Evolutionary conservation across 441 rosid species (phyloP), one percentile per base, ranked within the genome.

Genomic region (Euphorbia neoarborescens): DNA sequence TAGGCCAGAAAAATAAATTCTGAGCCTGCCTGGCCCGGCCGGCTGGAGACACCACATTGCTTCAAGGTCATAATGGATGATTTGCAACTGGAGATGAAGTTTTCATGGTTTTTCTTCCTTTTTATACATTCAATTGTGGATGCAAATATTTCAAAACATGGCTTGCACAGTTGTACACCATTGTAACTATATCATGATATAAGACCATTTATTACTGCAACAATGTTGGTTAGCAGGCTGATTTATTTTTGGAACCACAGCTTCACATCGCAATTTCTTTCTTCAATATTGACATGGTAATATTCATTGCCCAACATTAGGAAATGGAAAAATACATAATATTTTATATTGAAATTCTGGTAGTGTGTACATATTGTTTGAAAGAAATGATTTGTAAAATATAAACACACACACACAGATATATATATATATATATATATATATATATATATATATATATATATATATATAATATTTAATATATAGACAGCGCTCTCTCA

Each of bases 221-320:
- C n/a, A 19, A 22, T 64, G 51, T 54, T 34, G 53, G 35, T 53
- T 50, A 77, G 84, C 90, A 89, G 98, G 98, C 92, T 20, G 97
- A 93, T 82, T 24, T 84, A 68, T 91, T 88, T 80, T 70, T 90
- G 71, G 91, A 90, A 37, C 88, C 96, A 20, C 98, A 91, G 76
- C 71, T 88, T 75, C 15, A 80, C 7, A 80, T 71, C 28, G 90
- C 85, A 44, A 71, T 84, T 66, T 79, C 76, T 30, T 80, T 84
- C 70, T 90, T 87, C 84, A 77, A 84, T 66, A 67, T 89, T 32
- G 91, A 85, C 82, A 81, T 88, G 91, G 97, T 93, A 89, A 20
- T 66, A 40, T 53, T 63, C n/a, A 1, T 65, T 68, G 62, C 25
- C 44, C 59, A 22, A 64, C 54, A 35, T 42, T n/a, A 27, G 59